phyloP scores from a whole-genome alignment of 1,139 yeast genomes.

The Debaryomyces sp. region DNA sequence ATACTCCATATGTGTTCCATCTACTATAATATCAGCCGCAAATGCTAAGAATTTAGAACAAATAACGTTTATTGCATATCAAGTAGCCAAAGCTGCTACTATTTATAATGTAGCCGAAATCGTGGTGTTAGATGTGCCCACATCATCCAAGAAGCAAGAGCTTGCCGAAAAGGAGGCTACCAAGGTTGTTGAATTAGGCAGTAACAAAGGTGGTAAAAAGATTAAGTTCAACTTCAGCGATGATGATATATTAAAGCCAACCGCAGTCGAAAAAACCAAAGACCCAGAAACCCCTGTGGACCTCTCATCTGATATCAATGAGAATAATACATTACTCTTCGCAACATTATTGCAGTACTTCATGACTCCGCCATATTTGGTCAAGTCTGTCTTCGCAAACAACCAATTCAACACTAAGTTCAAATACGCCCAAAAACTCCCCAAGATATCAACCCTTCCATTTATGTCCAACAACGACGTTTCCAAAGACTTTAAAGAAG shows the following conservation, averaged over 20 bases:
- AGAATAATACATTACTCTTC: slow-evolving; percentile 51
- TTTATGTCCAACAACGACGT: slow-evolving; percentile 59
- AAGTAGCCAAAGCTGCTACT: slow-evolving; percentile 75
- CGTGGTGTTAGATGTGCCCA: slow-evolving; percentile 60
- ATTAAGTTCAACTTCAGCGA: slow-evolving; percentile 42
- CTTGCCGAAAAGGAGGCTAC: slow-evolving; percentile 17
- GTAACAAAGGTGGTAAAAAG: slow-evolving; percentile 31
- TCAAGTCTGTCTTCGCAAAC: slow-evolving; percentile 57
- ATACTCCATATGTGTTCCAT: slow-evolving; percentile 65
- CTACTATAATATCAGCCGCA: slow-evolving; percentile 52
- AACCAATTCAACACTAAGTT: slow-evolving; percentile 49
- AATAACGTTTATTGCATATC: slow-evolving; percentile 71
- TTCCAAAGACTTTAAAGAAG: slow-evolving; percentile 54
- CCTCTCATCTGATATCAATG: slow-evolving; percentile 14
- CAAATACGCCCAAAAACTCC: slow-evolving; percentile 68
- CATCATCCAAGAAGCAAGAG: slow-evolving; percentile 18
- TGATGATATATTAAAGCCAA: slow-evolving; percentile 20
- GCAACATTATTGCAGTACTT: slow-evolving; percentile 79
- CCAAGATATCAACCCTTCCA: slow-evolving; percentile 73
- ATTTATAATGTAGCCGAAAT: slow-evolving; percentile 72
- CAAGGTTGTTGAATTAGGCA: slow-evolving; percentile 25
- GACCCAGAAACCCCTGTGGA: slow-evolving; percentile 15
- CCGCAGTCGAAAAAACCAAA: slow-evolving; percentile 15
- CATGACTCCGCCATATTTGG: slow-evolving; percentile 83
- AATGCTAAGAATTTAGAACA: slow-evolving; percentile 72